These are phyloP conservation scores for Erysimum cheiri DNA, from an alignment of 441 rosid genomes.

Conservation along the genomic window DNA sequence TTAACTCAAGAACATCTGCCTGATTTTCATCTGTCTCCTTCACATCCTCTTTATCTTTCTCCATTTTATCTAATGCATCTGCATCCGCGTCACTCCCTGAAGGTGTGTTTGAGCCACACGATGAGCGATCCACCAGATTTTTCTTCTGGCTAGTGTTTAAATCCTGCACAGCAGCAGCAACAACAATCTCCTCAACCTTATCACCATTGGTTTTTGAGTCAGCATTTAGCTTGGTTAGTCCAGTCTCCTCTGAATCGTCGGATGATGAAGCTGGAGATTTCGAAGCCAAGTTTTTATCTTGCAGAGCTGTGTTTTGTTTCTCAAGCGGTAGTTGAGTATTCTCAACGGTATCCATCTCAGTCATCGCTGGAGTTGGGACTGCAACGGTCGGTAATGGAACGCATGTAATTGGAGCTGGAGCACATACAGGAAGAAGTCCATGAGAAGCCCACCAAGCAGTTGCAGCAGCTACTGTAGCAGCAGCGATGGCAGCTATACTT, in stretches of 20 bases:
- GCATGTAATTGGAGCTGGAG: conserved; percentile 63
- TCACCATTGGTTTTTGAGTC: conserved; percentile 49
- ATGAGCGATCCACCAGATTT: conserved; percentile 83
- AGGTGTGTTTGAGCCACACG: conserved; percentile 93
- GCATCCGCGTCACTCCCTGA: conserved; percentile 91
- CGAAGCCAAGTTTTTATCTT: conserved; percentile 60
- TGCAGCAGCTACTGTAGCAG: conserved; percentile 96
- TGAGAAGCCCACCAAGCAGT: conserved; percentile 99
- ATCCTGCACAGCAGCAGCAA: conserved; percentile 53
- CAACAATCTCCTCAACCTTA: conserved; percentile 49
- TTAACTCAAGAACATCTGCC: conserved; percentile 49
- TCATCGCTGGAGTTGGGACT: conserved; percentile 50
- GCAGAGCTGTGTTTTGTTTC: conserved; percentile 57
- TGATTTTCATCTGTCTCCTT: conserved; percentile 61
- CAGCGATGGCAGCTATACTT: conserved; percentile 76
- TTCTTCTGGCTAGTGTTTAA: conserved; percentile 56
- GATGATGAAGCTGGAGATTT: conserved; percentile 55
- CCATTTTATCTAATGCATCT: conserved; percentile 67
- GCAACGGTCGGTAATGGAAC: conserved; percentile 51
- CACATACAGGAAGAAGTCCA: conserved; percentile 83
- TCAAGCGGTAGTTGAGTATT: conserved; percentile 48
- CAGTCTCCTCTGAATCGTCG: conserved; percentile 64
- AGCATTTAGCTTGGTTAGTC: conserved; percentile 51
- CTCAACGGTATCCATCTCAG: conserved; percentile 51
- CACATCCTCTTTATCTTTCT: conserved; percentile 62